Evolutionary conservation across 2,329 filamentous ascomycete species (phyloP), one percentile per base, ranked within the genome.

Genomic region (Botryotinia globosa): DNA sequence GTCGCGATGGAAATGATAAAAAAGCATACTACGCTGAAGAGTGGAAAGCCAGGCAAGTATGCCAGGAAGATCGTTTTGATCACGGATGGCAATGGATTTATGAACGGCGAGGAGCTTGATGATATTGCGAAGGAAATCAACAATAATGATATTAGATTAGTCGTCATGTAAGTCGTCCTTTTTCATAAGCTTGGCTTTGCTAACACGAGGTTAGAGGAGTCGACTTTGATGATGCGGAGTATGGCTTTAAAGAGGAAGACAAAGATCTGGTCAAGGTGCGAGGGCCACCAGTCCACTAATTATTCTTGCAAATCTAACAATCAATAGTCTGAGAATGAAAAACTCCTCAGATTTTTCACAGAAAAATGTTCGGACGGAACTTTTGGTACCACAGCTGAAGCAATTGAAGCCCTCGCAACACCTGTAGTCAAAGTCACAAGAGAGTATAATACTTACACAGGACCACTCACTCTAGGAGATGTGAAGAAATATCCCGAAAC

Each of bases 151-250:
- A 96, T 98, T 74, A 89, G 96, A 75, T 84, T 99, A 61, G 87
- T 91, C 2, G 84, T 98, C 18, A 83, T 98, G 91, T 94, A 82
- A 82, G 91, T 86, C 73, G 37, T 56, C 3, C 34, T 37, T 66
- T 22, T 16, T 66, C 64, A 10, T 59, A 3, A 34, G 62, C n/a
- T 58, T 48, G 51, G 3, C 64, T 56, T 22, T 65, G 64, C 77
- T 80, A 74, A 81, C 82, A 73, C 34, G 45, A 44, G 34, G 61
- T 5, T 73, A 94, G 92, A 71, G 96, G 96, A 22, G 89, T 97
- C 29, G 96, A 99, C 81, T 98, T 99, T 81, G 94, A 99, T 80
- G 94, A 98, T 80, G 81, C 89, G 1, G 94, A 97, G 3, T 97
- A 91, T 79, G 94, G 94, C 59, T 92, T 93, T 80, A 97, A 97